Base-by-base conservation (phyloP, 768 basidiomycete genomes). In the Udeniomyces megalosporus region DNA sequence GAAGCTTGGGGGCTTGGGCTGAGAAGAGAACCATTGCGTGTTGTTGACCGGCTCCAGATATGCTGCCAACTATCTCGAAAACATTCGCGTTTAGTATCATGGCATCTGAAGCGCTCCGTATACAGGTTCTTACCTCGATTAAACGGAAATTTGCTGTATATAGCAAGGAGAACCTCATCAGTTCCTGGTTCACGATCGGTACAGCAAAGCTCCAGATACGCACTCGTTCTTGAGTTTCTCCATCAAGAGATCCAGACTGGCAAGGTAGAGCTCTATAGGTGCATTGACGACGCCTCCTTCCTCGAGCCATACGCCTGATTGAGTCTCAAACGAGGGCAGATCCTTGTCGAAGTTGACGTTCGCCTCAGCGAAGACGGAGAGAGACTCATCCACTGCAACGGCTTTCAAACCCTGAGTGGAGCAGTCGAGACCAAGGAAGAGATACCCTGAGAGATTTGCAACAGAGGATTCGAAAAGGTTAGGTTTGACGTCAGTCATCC, bases 201-300 rank as follows among this genome's bases (percentile, higher is more conserved):
- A n/a, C n/a, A n/a, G n/a, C n/a, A n/a, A n/a, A n/a, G n/a, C n/a
- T n/a, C n/a, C n/a, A n/a, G n/a, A n/a, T n/a, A 28, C 17, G 3
- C 28, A 5, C 7, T 8, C 20, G 38, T 42, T 51, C 58, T 72
- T 70, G 47, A 74, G 67, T 53, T 68, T 61, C 58, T 82, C 76
- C 71, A 85, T 78, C 65, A 90, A 74, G 50, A 88, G 73, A 73
- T 93, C 89, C 67, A 90, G 76, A 15, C 87, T 87, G 66, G 87
- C 83, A n/a, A 90, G 75, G 81, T 85, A 86, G 83, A 89, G 85
- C 60, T 76, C 77, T 26, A 89, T 84, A 3, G 88, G 88, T 2
- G 83, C 84, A 11, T 82, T 83, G 47, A 88, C 86, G 70, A 85
- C 83, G 47, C 85, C 86, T 58, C 78, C 76, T 34, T 60, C 62